Base-by-base conservation (phyloP, 306 rosid genomes). In the Carpinus viminea region DNA sequence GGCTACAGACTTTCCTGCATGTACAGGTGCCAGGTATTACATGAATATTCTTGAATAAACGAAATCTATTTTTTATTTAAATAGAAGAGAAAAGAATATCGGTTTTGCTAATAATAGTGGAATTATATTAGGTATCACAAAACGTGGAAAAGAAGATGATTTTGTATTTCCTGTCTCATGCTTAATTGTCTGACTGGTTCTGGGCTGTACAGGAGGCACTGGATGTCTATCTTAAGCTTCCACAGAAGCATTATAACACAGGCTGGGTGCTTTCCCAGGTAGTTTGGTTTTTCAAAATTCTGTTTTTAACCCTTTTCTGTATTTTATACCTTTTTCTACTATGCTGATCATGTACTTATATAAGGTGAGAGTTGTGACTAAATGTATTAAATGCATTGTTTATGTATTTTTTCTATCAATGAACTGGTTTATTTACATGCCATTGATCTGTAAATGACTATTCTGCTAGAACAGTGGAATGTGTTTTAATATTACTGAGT, bases 241-340 rank as follows among this genome's bases (percentile, higher is more conserved):
- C 97, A 34, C 87, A 82, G 79, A 96, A 86, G 90, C 99, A 96
- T 87, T 96, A 96, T 87, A 84, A 86, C 81, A 93, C 99, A 7
- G 97, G 97, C 77, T 93, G 99, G 97, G 96, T 96, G 82, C 98
- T 96, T 81, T 96, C 98, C 56, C 98, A 91, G 99, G 99, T 96
- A 86, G 66, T 70, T 82, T 74, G 76, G 43, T 59, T 10, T 28
- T 28, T 76, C 28, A 65, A 68, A 76, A 62, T 43, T 68, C 83
- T 57, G 48, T 51, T 52, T 31, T 34, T 36, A 53, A 60, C 57
- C 51, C 80, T 75, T 55, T 26, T 15, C 64, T 36, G 45, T 64
- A 66, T 57, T 76, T 59, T 4, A 54, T 11, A 48, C 61, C 1
- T 17, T 68, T 70, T 69, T 34, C 59, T 68, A 15, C 68, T 72